Conservation (phyloP, 345 rosid species). For the rapeseed (Brassica napus) region DNA sequence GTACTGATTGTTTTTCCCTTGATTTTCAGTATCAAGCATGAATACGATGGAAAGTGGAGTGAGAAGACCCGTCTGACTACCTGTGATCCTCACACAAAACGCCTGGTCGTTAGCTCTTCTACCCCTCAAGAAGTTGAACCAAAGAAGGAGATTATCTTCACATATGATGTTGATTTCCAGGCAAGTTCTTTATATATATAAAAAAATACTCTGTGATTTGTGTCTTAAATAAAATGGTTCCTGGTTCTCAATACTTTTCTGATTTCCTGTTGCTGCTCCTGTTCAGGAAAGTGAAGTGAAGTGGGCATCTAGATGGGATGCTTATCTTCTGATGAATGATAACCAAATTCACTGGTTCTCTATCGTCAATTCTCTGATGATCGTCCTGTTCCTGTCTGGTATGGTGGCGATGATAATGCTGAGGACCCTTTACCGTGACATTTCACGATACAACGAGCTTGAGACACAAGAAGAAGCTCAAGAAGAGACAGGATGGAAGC, state of each 20-base stretch:
- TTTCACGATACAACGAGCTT: constrained; percentile 76
- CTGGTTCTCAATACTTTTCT: constrained; percentile 10
- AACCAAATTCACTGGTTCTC: constrained; percentile 91
- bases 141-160: constrained; percentile 81
- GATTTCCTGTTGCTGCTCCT: constrained; percentile 12
- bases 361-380: constrained; percentile 81
- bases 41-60: constrained; percentile 78
- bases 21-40: constrained; percentile 72
- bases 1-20: constrained; percentile 13
- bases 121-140: constrained; percentile 93
- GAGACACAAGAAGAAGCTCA: constrained; percentile 93
- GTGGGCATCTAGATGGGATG: constrained; percentile 95
- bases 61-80: constrained; percentile 74
- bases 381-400: constrained; percentile 80
- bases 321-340: constrained; percentile 80
- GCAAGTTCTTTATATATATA: constrained; percentile 35
- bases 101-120: constrained; percentile 71
- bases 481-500: constrained; percentile 93
- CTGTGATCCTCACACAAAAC: constrained; percentile 89
- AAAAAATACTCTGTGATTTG: background rate
- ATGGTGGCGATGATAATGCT: constrained; percentile 97
- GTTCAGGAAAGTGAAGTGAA: constrained; percentile 80
- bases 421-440: constrained; percentile 80
- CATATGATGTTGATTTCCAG: constrained; percentile 91
- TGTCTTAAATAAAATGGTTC: background rate